Percentiles rank a stretch among this genome's conserved stretches.
Conservation (phyloP, 2,329 filamentous ascomycete species). For the Penicillium sp. region DNA sequence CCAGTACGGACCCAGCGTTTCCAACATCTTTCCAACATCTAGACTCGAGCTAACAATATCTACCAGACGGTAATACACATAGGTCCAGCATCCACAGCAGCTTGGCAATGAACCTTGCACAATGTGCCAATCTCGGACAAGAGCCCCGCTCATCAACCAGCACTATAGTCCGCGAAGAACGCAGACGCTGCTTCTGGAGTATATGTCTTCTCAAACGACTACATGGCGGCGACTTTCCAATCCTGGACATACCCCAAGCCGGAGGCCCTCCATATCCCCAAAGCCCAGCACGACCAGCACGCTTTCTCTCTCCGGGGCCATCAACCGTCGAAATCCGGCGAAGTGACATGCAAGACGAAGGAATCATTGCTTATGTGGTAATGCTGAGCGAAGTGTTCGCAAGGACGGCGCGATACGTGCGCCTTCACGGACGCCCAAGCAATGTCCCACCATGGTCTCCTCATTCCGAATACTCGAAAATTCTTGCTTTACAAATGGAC, state of each 20-base stretch:
- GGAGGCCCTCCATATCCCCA: slow-evolving; percentile 39
- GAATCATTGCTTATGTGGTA: slow-evolving; percentile 48
- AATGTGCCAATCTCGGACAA: slow-evolving; percentile 44
- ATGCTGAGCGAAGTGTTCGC: slow-evolving; percentile 50
- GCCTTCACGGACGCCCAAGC: slow-evolving; percentile 44
- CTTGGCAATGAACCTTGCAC: slow-evolving; percentile 45
- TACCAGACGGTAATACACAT: slow-evolving; percentile 44
- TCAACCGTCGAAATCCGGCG: slow-evolving; percentile 19
- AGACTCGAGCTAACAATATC: background rate
- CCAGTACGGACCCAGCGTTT: slow-evolving; percentile 27
- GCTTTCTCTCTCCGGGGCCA: slow-evolving; percentile 19
- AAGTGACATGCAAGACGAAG: slow-evolving; percentile 35
- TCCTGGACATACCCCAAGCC: slow-evolving; percentile 36
- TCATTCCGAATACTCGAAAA: slow-evolving; percentile 52
- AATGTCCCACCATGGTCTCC: slow-evolving; percentile 48
- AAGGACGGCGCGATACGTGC: slow-evolving; percentile 48
- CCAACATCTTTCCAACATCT: background rate
- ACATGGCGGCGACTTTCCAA: slow-evolving; percentile 42
- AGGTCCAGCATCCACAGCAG: slow-evolving; percentile 45
- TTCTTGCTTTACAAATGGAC: slow-evolving; percentile 51
- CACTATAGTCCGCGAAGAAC: slow-evolving; percentile 28
- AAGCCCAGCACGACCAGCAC: slow-evolving; percentile 31
- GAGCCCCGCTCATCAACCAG: slow-evolving; percentile 27
- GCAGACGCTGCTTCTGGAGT: slow-evolving; percentile 42
- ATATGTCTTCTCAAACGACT: slow-evolving; percentile 45